Percentiles rank a stretch among this genome's conserved stretches.
Conservation (phyloP, 2,329 filamentous ascomycete genomes). For the Diaporthe sp. region DNA sequence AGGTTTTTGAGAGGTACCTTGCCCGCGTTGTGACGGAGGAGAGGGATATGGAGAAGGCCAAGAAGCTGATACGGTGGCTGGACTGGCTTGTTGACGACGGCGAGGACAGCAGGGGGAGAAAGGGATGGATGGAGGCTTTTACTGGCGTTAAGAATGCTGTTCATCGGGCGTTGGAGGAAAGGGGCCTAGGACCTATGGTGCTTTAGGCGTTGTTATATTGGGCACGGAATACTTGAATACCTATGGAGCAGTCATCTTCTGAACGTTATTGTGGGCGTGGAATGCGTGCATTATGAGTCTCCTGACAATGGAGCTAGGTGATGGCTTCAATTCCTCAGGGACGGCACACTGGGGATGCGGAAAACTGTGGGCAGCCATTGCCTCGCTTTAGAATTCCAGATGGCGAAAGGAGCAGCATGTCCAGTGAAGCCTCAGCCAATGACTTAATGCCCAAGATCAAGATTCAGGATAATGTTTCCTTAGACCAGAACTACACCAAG, state of each 20-base stretch:
- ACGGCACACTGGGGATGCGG: accelerated
- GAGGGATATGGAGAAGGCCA: slow-evolving; percentile 86
- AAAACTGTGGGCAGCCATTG: too few species aligned
- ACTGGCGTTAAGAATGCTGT: slow-evolving; percentile 62
- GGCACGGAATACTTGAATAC: slow-evolving; percentile 11
- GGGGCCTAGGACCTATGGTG: slow-evolving; percentile 70
- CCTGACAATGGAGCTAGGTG: neutral
- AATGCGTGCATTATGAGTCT: neutral
- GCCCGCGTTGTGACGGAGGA: slow-evolving; percentile 81
- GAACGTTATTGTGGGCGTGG: neutral
- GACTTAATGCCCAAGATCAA: too few species aligned
- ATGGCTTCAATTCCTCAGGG: neutral
- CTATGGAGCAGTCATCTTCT: neutral
- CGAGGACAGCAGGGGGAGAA: slow-evolving; percentile 52
- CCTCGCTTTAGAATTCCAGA: too few species aligned
- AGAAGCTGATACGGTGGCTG: slow-evolving; percentile 87
- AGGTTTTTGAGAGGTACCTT: slow-evolving; percentile 81
- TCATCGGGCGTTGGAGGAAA: slow-evolving; percentile 67
- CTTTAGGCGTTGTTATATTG: slow-evolving; percentile 51
- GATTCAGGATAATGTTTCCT: too few species aligned
- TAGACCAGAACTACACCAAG: too few species aligned
- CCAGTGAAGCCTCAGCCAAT: too few species aligned
- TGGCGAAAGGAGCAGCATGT: too few species aligned
- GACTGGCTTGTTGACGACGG: slow-evolving; percentile 64
- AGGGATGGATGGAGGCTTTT: slow-evolving; percentile 63